Percentiles rank a stretch among this genome's conserved stretches.
Conservation (phyloP, 352 stramenopile genomes). For the Pythium apleroticum region DNA sequence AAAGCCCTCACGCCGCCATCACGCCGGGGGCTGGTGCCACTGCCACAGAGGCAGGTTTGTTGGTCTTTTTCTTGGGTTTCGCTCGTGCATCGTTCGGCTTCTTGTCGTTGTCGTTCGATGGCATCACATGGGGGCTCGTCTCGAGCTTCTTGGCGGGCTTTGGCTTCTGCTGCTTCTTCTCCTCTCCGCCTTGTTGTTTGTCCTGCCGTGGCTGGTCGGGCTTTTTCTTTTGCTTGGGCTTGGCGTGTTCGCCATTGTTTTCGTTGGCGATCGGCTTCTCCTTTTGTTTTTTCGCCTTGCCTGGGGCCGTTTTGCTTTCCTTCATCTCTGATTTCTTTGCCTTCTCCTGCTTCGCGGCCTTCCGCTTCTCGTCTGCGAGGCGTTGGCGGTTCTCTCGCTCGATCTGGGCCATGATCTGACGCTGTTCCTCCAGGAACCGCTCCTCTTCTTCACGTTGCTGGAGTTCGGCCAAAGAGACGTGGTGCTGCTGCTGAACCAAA, state of each 20-base stretch:
- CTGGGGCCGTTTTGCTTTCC: slow-evolving; percentile 15
- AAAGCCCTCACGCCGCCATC: not conserved
- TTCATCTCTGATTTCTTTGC: not conserved
- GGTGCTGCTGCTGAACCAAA: slow-evolving; percentile 37
- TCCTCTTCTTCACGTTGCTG: slow-evolving; percentile 66
- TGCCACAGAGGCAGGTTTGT: not conserved
- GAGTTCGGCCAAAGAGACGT: slow-evolving; percentile 63
- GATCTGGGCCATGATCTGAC: slow-evolving; percentile 64
- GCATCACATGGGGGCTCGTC: not conserved
- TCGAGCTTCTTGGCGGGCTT: not conserved
- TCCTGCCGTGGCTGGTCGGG: not conserved
- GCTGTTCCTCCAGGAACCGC: slow-evolving; percentile 62
- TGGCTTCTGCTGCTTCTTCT: not conserved
- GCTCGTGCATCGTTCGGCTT: too few species aligned
- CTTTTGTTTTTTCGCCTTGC: not conserved
- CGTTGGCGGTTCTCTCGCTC: slow-evolving; percentile 36
- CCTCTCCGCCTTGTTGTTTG: not conserved
- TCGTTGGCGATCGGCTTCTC: not conserved
- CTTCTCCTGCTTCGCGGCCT: slow-evolving; percentile 7
- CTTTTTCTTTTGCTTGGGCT: not conserved
- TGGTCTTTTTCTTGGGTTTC: not conserved
- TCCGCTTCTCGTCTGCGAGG: slow-evolving; percentile 21
- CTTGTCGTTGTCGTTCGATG: not conserved
- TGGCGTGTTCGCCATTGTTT: not conserved
- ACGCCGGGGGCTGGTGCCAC: not conserved